These are phyloP conservation scores for Kodamaea alishanica DNA, from an alignment of 1,139 yeast species.

Conservation along the genomic window DNA sequence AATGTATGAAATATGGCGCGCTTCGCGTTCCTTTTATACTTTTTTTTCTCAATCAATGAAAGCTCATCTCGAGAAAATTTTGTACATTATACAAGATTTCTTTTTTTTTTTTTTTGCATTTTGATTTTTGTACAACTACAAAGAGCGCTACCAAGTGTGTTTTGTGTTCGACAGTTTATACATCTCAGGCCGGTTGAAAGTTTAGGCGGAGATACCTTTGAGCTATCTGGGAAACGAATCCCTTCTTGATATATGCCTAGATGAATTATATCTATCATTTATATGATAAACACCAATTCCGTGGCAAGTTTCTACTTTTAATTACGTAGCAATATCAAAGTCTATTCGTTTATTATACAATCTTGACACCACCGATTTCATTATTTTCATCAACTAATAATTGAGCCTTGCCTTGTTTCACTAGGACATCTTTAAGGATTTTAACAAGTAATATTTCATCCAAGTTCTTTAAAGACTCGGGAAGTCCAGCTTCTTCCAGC, in stretches of 20 bases:
- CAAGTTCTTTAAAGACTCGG: constrained; percentile 59
- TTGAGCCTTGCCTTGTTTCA: constrained; percentile 66
- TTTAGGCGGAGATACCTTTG: constrained; percentile 11
- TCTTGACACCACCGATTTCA: constrained; percentile 67
- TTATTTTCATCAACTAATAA: constrained; percentile 55
- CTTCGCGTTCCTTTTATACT: constrained; percentile 13
- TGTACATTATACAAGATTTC: not conserved
- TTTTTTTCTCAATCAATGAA: constrained; percentile 4
- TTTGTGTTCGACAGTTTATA: constrained; percentile 27
- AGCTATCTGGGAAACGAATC: not conserved
- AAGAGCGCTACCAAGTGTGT: constrained; percentile 1
- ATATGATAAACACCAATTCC: not conserved
- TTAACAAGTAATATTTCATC: constrained; percentile 55
- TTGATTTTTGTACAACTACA: too few relatives aligned
- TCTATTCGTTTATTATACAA: constrained; percentile 27
- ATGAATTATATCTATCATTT: not conserved
- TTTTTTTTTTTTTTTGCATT: too few relatives aligned
- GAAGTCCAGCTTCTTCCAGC: constrained; percentile 58
- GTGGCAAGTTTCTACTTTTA: not conserved
- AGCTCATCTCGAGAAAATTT: constrained; percentile 6
- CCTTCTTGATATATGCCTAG: not conserved
- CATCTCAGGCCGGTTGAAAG: constrained; percentile 17
- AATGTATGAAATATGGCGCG: constrained; percentile 10
- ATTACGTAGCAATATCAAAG: not conserved
- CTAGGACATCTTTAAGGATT: constrained; percentile 54